Evolutionary conservation across 2,329 filamentous ascomycete genomes (phyloP).

Genomic region (Botrytis byssoidea): DNA sequence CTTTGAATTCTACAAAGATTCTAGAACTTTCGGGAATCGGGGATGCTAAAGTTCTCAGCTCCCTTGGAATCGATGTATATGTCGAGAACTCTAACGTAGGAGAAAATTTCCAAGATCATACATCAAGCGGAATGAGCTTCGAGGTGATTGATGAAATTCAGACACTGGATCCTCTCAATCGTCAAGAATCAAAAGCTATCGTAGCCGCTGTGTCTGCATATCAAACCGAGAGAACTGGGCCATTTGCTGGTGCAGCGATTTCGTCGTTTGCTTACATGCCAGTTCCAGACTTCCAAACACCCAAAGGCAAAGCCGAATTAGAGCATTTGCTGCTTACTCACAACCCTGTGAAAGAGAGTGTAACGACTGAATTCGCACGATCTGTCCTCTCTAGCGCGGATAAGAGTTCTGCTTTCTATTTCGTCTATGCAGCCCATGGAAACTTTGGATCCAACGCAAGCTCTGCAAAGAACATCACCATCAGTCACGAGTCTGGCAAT

Average conservation of each 20-base stretch:
- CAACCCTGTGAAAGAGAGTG: neutral
- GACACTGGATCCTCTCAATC: neutral
- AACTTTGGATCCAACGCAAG: neutral
- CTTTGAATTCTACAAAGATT: conserved; percentile 36
- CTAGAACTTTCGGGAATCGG: conserved; percentile 41
- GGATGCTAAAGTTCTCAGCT: conserved; percentile 24
- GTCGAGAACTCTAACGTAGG: conserved; percentile 31
- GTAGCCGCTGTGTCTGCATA: neutral
- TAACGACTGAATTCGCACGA: neutral
- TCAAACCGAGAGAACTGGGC: neutral
- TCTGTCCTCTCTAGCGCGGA: neutral
- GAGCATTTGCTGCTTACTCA: neutral
- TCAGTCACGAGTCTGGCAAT: conserved; percentile 40
- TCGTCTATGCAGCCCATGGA: neutral
- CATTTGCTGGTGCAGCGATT: neutral
- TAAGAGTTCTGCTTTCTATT: neutral
- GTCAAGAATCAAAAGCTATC: neutral
- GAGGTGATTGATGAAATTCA: neutral
- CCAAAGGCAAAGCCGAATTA: neutral
- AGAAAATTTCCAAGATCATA: conserved; percentile 23
- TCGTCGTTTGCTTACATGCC: neutral
- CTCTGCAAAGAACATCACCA: neutral
- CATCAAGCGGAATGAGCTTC: neutral
- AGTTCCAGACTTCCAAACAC: neutral
- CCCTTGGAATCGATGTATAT: conserved; percentile 26